These are phyloP conservation scores for Mycena vulgaris DNA, from an alignment of 768 basidiomycete species.

Conservation along the genomic window DNA sequence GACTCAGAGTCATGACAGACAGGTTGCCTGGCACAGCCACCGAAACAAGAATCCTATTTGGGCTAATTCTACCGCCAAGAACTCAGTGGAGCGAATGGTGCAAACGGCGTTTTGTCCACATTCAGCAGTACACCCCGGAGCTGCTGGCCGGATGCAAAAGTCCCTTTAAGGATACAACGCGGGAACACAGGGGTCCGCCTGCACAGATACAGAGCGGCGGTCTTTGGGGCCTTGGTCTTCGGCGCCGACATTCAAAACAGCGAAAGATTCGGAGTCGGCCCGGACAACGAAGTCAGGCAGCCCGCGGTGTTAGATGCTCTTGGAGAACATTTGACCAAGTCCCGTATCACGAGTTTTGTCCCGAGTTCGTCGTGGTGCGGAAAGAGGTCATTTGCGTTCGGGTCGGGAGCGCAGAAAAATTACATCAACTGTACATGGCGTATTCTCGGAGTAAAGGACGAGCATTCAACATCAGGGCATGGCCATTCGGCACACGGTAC, in stretches of 20 bases:
- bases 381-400: not conserved
- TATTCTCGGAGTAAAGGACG: constrained; percentile 37
- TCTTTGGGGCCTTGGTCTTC: no score
- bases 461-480: constrained; percentile 55
- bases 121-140: not conserved
- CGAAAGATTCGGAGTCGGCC: no score
- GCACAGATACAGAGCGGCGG: no score
- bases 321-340: not conserved
- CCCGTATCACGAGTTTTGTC: constrained; percentile 10
- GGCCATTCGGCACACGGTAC: constrained; percentile 73
- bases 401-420: not conserved
- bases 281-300: not conserved
- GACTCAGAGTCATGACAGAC: not conserved
- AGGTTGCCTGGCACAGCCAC: constrained; percentile 11
- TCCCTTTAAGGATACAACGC: no score
- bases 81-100: not conserved
- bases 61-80: not conserved
- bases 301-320: not conserved
- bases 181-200: no score
- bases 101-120: constrained; percentile 11
- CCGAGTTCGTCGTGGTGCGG: no score
- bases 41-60: constrained; percentile 25
- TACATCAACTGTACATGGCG: constrained; percentile 28
- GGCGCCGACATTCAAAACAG: no score
- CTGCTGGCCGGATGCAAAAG: no score